A percentile compares a stretch with the other conserved stretches of the same genome.
Evolutionary conservation across 83 land plant species (phyloP).

Genomic region (Picea abies): DNA sequence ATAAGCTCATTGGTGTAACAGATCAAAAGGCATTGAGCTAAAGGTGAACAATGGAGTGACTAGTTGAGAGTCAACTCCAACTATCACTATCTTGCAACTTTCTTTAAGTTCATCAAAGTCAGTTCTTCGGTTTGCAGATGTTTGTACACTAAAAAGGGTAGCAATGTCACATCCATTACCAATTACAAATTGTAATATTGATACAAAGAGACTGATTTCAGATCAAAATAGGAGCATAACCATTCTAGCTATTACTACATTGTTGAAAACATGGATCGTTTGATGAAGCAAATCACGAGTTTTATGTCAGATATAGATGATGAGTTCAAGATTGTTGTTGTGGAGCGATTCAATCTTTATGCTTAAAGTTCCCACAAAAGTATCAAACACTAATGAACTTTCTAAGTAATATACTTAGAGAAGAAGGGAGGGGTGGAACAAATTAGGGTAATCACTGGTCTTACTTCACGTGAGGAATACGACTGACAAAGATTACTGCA

Average conservation of each 20-base stretch:
- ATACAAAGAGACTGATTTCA: constrained; percentile 95
- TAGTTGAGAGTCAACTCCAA: too few relatives aligned
- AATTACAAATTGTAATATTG: constrained; percentile 95
- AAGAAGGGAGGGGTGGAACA: constrained; percentile 70
- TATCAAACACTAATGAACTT: constrained; percentile 95
- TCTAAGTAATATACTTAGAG: constrained; percentile 90
- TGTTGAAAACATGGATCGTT: constrained; percentile 91
- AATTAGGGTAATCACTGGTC: too few relatives aligned
- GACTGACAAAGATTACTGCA: too few relatives aligned
- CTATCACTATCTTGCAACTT: too few relatives aligned
- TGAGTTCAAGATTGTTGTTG: constrained; percentile 99
- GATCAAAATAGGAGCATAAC: constrained; percentile 98
- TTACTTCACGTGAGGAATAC: too few relatives aligned
- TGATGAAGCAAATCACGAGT: constrained; percentile 98
- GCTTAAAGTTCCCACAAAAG: constrained; percentile 93
- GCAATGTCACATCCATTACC: constrained; percentile 98
- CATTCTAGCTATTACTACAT: constrained; percentile 95
- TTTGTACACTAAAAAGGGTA: constrained; percentile 40
- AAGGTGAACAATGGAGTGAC: too few relatives aligned
- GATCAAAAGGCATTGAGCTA: too few relatives aligned
- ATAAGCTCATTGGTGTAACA: too few relatives aligned
- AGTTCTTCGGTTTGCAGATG: too few relatives aligned
- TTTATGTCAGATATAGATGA: constrained; percentile 99
- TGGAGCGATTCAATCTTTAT: constrained; percentile 94
- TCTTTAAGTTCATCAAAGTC: too few relatives aligned